Base-by-base conservation (phyloP, 345 rosid species). In the Melaleuca quinquenervia region DNA sequence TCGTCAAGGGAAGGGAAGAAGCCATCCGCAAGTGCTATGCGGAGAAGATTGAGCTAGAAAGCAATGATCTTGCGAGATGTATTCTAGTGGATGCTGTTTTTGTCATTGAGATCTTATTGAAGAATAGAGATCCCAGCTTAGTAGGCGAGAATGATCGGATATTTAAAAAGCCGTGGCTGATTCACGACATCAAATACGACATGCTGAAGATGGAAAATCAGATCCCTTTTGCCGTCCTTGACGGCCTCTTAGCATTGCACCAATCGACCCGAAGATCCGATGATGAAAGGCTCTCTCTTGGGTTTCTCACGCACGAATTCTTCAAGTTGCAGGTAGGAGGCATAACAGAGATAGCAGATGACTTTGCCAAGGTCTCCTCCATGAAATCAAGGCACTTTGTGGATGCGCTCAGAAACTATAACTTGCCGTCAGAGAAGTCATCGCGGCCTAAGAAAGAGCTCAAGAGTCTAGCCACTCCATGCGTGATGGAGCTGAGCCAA, bases 161-260 rank as follows among this genome's bases (percentile, higher is more conserved):
- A 10, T 84, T 84, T 20, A 44, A 14, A 13, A 84, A 50, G 76
- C 85, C 76, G 24, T 9, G 32, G 36, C 45, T 52, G 36, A 24
- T 41, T 24, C n/a, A 7, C 8, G 86, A 54, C 7, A 70, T 89
- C 3, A 45, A 11, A 14, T 22, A 0, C 1, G 89, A 90, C 24
- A 48, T 88, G 52, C 5, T 78, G 55, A 44, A 86, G 84, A 75
- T 89, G 0, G 91, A 90, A 84, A 90, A 89, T 82, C 90, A 90
- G 84, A 49, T 89, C 85, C 90, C 92, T 5, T 85, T 85, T 27
- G 87, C 87, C 52, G 87, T 90, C n/a, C 83, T 89, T n/a, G 58
- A 56, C 5, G 91, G 88, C 13, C 18, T 89, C 11, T 76, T 82
- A 21, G 64, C 82, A 58, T 18, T 82, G 85, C 51, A 18, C 24